phyloP scores from a whole-genome alignment of 768 basidiomycete genomes.

The Lentinula guzmanii region DNA sequence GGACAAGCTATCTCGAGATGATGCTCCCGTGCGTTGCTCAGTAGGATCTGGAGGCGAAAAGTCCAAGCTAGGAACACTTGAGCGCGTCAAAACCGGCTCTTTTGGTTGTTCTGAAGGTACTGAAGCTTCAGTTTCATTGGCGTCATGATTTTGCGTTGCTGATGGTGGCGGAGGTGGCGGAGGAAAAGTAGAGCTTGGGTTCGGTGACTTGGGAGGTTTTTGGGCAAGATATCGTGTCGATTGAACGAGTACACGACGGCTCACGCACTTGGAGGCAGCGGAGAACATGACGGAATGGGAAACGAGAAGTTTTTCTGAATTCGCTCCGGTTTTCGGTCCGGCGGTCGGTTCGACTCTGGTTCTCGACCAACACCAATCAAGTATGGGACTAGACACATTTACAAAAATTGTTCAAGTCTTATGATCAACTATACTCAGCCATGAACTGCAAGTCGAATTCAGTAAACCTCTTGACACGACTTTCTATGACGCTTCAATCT shows the following conservation, averaged over 20 bases:
- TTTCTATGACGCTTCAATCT: no score
- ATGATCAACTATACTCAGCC: no score
- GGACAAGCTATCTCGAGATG: conserved; percentile 72
- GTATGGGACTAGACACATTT: no score
- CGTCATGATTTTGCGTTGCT: conserved; percentile 10
- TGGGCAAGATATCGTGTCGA: conserved; percentile 30
- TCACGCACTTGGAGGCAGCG: conserved; percentile 27
- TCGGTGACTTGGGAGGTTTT: conserved; percentile 8
- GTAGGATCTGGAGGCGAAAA: conserved; percentile 51
- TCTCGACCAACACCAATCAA: no score
- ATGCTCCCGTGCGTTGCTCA: conserved; percentile 63
- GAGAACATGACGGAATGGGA: conserved; percentile 11
- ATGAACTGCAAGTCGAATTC: no score
- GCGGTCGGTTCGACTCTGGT: no score
- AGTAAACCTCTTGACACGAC: no score
- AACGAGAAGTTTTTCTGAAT: background rate
- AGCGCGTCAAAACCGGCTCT: background rate
- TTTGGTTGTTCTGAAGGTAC: background rate
- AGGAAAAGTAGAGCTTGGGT: background rate
- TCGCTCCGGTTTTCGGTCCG: background rate
- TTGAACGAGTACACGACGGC: conserved; percentile 24
- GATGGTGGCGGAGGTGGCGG: conserved; percentile 12
- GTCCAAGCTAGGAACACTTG: conserved; percentile 50
- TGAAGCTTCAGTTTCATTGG: background rate
- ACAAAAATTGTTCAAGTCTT: no score